phyloP scores from a whole-genome alignment of 2,329 filamentous ascomycete species.

The Diaporthe citrichinensis region DNA sequence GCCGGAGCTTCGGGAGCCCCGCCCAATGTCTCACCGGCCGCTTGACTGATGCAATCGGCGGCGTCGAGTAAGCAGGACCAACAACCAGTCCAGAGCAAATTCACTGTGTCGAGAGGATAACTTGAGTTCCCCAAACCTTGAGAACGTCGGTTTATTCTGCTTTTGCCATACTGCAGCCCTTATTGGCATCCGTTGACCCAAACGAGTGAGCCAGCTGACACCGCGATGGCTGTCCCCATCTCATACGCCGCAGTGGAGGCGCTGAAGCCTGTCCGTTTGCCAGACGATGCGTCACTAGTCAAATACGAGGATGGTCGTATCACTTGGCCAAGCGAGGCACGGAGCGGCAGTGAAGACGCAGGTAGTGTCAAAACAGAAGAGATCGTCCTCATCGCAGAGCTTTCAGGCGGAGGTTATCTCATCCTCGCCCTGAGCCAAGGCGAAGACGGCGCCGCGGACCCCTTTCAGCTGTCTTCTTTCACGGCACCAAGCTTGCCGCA shows the following conservation, averaged over 20 bases:
- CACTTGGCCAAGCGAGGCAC: constrained; percentile 8
- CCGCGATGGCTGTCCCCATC: constrained; percentile 33
- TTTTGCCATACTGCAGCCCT: background rate
- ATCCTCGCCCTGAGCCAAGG: constrained; percentile 58
- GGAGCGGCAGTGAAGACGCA: background rate
- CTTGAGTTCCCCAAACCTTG: background rate
- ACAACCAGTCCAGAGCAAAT: background rate
- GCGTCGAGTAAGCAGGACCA: constrained; percentile 15
- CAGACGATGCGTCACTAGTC: constrained; percentile 34
- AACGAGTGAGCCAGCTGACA: background rate
- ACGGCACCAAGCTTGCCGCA: constrained; percentile 53
- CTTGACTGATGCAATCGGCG: constrained; percentile 27
- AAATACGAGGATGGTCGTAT: constrained; percentile 17
- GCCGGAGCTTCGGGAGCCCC: constrained; percentile 17
- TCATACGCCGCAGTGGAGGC: constrained; percentile 31
- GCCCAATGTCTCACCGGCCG: background rate
- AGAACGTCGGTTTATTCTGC: background rate
- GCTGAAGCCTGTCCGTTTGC: constrained; percentile 32
- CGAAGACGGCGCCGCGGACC: constrained; percentile 44
- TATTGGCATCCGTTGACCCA: too few species aligned
- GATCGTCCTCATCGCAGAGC: constrained; percentile 48
- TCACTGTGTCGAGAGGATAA: background rate
- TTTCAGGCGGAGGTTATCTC: constrained; percentile 45
- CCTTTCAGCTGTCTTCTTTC: constrained; percentile 50
- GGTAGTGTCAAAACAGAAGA: constrained; percentile 48